phyloP scores from a whole-genome alignment of 2,329 filamentous ascomycete genomes.

The Cytospora mali region DNA sequence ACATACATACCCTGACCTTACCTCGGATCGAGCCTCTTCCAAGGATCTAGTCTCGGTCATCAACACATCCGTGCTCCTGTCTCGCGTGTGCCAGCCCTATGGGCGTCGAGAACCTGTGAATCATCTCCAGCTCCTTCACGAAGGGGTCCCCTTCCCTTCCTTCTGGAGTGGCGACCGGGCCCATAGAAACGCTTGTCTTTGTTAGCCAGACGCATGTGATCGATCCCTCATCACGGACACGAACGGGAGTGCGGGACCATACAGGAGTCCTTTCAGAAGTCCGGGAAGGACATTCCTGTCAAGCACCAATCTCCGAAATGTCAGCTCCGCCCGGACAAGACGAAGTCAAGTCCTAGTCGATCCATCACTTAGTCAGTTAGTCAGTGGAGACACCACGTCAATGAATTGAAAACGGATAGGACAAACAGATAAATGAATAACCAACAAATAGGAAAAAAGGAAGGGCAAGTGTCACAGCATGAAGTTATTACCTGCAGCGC shows the following conservation, averaged over 20 bases:
- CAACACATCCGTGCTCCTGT: background rate
- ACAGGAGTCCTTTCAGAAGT: no score
- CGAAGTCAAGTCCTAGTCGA: no score
- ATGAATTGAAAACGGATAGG: no score
- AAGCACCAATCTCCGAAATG: no score
- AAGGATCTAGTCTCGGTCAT: slow-evolving; percentile 1
- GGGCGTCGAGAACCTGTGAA: slow-evolving; percentile 2
- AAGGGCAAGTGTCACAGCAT: slow-evolving; percentile 19
- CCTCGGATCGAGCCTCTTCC: background rate
- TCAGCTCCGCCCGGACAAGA: no score
- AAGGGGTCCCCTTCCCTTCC: background rate
- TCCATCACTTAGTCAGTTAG: background rate
- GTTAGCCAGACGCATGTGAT: no score
- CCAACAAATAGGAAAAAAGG: background rate
- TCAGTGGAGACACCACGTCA: background rate
- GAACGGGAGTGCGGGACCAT: no score
- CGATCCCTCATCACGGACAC: no score
- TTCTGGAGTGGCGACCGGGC: background rate
- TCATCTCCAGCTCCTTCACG: background rate
- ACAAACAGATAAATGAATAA: background rate
- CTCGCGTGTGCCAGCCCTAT: slow-evolving; percentile 18
- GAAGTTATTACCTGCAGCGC: slow-evolving; percentile 16
- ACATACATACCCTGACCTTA: background rate
- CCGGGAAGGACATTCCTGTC: no score
- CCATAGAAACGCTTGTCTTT: no score